phyloP scores from a whole-genome alignment of 2,329 filamentous ascomycete species.

The Apiospora malaysiana region DNA sequence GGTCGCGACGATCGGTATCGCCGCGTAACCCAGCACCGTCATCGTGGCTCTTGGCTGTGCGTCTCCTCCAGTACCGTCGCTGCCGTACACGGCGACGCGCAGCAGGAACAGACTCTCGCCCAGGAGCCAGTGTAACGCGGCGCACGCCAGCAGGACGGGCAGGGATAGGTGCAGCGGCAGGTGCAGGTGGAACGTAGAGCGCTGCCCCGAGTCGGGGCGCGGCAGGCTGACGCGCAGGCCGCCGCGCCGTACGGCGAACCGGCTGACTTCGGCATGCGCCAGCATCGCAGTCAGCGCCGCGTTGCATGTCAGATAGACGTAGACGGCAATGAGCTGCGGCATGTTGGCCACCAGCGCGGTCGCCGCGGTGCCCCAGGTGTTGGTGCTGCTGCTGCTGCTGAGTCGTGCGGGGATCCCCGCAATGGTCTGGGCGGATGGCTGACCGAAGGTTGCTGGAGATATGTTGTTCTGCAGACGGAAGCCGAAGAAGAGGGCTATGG shows the following conservation, averaged over 20 bases:
- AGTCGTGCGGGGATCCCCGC: background rate
- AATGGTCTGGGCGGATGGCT: conserved; percentile 14
- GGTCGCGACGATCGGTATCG: conserved; percentile 18
- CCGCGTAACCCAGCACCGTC: conserved; percentile 17
- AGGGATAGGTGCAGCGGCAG: conserved; percentile 17
- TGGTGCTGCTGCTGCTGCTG: background rate
- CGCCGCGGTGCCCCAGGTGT: conserved; percentile 1
- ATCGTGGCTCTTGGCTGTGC: background rate
- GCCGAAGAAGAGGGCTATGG: conserved; percentile 19
- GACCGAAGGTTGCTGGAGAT: conserved; percentile 1
- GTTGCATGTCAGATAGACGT: conserved; percentile 22
- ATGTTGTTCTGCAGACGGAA: background rate
- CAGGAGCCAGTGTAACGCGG: conserved; percentile 20
- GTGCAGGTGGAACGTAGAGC: conserved; percentile 15
- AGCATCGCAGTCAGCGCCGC: conserved; percentile 21
- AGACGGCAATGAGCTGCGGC: conserved; percentile 20
- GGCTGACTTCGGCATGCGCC: conserved; percentile 23
- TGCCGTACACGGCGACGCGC: conserved; percentile 15
- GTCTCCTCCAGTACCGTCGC: background rate
- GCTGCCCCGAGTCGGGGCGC: conserved; percentile 10
- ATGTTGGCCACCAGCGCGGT: conserved; percentile 19
- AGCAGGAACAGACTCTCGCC: conserved; percentile 23
- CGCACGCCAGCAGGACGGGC: conserved; percentile 15
- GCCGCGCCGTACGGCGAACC: conserved; percentile 17
- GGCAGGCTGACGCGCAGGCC: conserved; percentile 22